Evolutionary conservation across 129 eudicot species (phyloP).

Genomic region (Oenanthe sinensis): DNA sequence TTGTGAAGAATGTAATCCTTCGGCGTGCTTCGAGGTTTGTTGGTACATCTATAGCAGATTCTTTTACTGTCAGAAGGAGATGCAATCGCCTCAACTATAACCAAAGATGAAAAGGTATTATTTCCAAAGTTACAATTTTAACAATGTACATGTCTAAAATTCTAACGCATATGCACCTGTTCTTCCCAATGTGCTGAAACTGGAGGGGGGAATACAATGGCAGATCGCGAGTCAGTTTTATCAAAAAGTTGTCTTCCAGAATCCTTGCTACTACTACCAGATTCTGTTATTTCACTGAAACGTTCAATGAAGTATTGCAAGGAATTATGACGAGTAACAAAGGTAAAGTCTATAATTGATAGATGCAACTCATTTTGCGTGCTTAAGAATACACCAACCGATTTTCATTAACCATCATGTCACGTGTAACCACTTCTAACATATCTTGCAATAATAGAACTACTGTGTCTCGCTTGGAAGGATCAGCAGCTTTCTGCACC

Average conservation of each 20-base stretch:
- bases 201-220: slow-evolving; percentile 69
- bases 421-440: slow-evolving; percentile 92
- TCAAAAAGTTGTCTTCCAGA: slow-evolving; percentile 83
- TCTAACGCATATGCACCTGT: slow-evolving; percentile 43
- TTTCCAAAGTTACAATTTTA: slow-evolving; percentile 6
- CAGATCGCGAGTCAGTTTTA: slow-evolving; percentile 41
- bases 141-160: background rate
- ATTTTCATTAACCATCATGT: slow-evolving; percentile 92
- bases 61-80: slow-evolving; percentile 92
- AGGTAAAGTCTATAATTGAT: background rate
- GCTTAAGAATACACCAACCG: slow-evolving; percentile 44
- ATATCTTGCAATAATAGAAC: slow-evolving; percentile 88
- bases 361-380: background rate
- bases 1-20: slow-evolving; percentile 90
- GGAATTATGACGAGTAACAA: background rate
- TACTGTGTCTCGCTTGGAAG: slow-evolving; percentile 61
- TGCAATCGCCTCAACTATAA: slow-evolving; percentile 79
- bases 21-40: slow-evolving; percentile 95
- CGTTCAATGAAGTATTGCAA: slow-evolving; percentile 3
- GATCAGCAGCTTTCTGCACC: slow-evolving; percentile 74
- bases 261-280: slow-evolving; percentile 75
- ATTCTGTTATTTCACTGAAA: slow-evolving; percentile 74
- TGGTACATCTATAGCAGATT: slow-evolving; percentile 94
- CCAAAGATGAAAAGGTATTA: slow-evolving; percentile 12
- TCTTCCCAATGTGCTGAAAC: slow-evolving; percentile 97